Evolutionary conservation across 2,329 filamentous ascomycete genomes (phyloP), one percentile per base, ranked within the genome.

Genomic region (Tolypocladium pustulatum): DNA sequence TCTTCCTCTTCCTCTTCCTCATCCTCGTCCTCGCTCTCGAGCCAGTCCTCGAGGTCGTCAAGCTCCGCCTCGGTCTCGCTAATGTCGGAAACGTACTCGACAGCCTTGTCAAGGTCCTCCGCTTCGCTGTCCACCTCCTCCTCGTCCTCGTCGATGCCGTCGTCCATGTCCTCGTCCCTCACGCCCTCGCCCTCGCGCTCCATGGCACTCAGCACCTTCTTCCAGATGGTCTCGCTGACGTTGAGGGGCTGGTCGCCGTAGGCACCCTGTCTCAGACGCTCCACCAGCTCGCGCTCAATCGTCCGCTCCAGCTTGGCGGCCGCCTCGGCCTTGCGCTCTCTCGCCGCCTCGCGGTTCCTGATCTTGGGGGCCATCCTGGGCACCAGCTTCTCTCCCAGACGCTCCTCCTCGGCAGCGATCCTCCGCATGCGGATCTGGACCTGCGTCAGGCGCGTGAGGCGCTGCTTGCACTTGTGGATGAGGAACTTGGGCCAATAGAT

Each of bases 401-500:
- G 81, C 68, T 92, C 91, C 61, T 97, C 91, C 77, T 97, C 93
- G 69, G 88, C 91, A 36, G 90, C 90, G 62, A 97, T 79, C 70
- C 87, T 85, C 68, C 89, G 85, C 82, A 84, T 86, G 64, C 84
- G 79, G 64, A 96, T 94, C 59, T 88, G 87, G 54, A 99, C 93
- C 78, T 97, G 94, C 56, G 91, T 96, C 68, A 99, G 73, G 55
- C 94, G 81, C 12, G 94, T 97, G 52, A 97, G 83, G 61, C 94
- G 86, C 77, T 97, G 94, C 80, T 99, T 99, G 80, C 91, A 94
- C 76, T 95, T 96, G 78, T 96, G 91, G 38, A 91, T 78, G 63
- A 96, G 77, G 71, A 96, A 97, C 73, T 96, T 96, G 58, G 93
- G 92, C 81, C 91, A 97, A 81, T 96, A 97, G 69, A 91, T 88